These are phyloP conservation scores for Scenedesmus sp. DNA, from an alignment of 163 green algal species.

Conservation along the genomic window DNA sequence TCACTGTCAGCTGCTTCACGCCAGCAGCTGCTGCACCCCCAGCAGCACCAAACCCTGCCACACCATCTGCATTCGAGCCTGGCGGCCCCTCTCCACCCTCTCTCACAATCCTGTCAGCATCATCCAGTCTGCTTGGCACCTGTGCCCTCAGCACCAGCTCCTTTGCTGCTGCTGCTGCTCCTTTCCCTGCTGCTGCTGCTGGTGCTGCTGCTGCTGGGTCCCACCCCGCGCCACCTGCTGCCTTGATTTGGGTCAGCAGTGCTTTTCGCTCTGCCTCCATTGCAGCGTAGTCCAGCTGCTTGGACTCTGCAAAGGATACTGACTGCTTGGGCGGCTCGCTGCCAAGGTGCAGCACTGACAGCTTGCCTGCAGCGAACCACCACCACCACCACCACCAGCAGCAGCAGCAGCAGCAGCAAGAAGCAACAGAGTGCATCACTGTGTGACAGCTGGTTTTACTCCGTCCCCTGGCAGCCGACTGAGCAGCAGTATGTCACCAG, in stretches of 20 bases:
- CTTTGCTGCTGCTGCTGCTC: conserved; percentile 9
- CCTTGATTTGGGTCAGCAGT: conserved; percentile 67
- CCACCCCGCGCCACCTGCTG: conserved; percentile 8
- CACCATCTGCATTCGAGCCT: not conserved
- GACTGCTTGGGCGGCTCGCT: conserved; percentile 72
- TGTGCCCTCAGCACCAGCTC: conserved; percentile 36
- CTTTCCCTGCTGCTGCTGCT: not conserved
- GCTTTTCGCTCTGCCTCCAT: conserved; percentile 74
- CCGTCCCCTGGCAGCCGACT: too few relatives aligned
- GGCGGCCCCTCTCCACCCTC: not conserved
- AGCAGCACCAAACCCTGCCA: not conserved
- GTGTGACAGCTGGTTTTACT: too few relatives aligned
- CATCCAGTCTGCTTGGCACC: conserved; percentile 28
- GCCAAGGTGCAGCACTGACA: conserved; percentile 74
- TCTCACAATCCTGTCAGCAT: not conserved
- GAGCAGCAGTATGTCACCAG: too few relatives aligned
- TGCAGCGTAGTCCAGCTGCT: conserved; percentile 76
- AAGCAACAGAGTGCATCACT: not conserved
- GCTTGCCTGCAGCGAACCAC: not conserved
- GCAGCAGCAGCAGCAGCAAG: not conserved
- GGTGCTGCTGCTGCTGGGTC: conserved; percentile 33
- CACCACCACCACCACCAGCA: not conserved
- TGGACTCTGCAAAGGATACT: conserved; percentile 56
- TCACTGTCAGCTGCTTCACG: conserved; percentile 33
- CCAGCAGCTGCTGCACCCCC: not conserved